These are phyloP conservation scores for Rhizopogon vinicolor DNA, from an alignment of 768 basidiomycete genomes.

Conservation along the genomic window DNA sequence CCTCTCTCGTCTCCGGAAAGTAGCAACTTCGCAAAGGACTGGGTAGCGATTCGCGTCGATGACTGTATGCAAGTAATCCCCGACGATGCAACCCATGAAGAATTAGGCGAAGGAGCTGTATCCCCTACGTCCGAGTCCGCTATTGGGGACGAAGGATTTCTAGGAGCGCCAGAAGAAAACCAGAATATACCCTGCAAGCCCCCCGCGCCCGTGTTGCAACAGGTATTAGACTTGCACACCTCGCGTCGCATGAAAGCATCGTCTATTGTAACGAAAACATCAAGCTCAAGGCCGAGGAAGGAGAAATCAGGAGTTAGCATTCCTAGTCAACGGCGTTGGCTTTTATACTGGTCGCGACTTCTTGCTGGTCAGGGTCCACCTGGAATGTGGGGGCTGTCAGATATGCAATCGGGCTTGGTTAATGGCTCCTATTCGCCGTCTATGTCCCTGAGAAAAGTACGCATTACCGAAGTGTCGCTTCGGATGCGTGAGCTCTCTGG, in stretches of 20 bases:
- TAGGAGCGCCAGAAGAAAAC: conserved; percentile 4
- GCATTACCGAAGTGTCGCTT: conserved; percentile 51
- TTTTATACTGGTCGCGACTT: conserved; percentile 75
- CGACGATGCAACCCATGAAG: conserved; percentile 26
- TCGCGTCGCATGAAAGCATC: conserved; percentile 58
- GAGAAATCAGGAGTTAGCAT: conserved; percentile 67
- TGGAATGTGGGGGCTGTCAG: conserved; percentile 38
- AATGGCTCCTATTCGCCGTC: neutral
- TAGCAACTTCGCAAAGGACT: conserved; percentile 43
- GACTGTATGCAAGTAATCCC: conserved; percentile 46
- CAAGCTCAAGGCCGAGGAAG: conserved; percentile 14
- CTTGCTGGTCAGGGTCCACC: conserved; percentile 51
- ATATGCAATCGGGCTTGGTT: conserved; percentile 8
- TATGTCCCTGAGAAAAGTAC: conserved; percentile 39
- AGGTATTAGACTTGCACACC: conserved; percentile 66
- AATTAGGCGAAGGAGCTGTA: conserved; percentile 11
- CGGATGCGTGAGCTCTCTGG: conserved; percentile 55
- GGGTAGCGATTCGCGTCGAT: conserved; percentile 43
- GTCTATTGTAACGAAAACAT: conserved; percentile 9
- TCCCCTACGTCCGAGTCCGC: conserved; percentile 5
- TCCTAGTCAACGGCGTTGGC: conserved; percentile 74
- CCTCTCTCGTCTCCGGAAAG: conserved; percentile 43
- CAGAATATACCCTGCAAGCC: conserved; percentile 11
- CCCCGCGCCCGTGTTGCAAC: conserved; percentile 36
- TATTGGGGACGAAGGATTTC: conserved; percentile 13